These are phyloP conservation scores for Geotrichum cucujoidarum DNA, from an alignment of 1,139 yeast genomes.

Conservation along the genomic window DNA sequence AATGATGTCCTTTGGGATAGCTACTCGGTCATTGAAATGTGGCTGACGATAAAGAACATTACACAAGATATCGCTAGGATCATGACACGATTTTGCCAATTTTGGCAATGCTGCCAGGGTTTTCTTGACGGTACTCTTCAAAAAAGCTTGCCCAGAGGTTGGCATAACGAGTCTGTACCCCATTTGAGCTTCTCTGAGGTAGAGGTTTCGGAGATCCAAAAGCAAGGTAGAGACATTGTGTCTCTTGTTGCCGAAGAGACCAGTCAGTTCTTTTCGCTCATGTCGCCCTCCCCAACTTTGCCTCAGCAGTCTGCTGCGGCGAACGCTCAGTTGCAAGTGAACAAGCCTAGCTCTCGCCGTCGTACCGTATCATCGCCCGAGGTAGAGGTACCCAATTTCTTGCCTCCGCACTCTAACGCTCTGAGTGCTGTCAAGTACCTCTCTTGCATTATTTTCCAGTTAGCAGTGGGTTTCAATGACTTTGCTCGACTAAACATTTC, in stretches of 20 bases:
- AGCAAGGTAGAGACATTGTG: constrained; percentile 28
- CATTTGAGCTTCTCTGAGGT: constrained; percentile 33
- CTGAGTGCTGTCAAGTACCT: constrained; percentile 50
- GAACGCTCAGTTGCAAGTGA: not conserved
- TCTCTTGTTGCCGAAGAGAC: constrained; percentile 28
- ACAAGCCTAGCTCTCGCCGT: constrained; percentile 21
- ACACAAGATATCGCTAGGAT: constrained; percentile 40
- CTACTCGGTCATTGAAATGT: constrained; percentile 49
- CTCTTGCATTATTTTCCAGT: constrained; percentile 40
- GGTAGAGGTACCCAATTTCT: constrained; percentile 44
- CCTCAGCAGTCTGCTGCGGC: not conserved
- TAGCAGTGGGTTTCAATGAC: constrained; percentile 42
- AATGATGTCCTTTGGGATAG: constrained; percentile 39
- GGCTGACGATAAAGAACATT: constrained; percentile 47
- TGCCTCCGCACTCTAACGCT: constrained; percentile 59
- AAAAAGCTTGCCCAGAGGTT: constrained; percentile 41
- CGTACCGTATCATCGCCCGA: constrained; percentile 18
- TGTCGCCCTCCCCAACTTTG: constrained; percentile 6
- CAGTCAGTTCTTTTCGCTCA: constrained; percentile 30
- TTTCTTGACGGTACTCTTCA: constrained; percentile 46
- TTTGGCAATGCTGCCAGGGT: constrained; percentile 46
- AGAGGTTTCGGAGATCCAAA: constrained; percentile 30
- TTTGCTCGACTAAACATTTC: constrained; percentile 44
- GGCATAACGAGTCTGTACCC: constrained; percentile 39
- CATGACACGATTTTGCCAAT: constrained; percentile 38